Percentiles rank a stretch among this genome's conserved stretches.
Evolutionary conservation across 345 rosid genomes (phyloP).

Genomic region (Theobroma cacao): DNA sequence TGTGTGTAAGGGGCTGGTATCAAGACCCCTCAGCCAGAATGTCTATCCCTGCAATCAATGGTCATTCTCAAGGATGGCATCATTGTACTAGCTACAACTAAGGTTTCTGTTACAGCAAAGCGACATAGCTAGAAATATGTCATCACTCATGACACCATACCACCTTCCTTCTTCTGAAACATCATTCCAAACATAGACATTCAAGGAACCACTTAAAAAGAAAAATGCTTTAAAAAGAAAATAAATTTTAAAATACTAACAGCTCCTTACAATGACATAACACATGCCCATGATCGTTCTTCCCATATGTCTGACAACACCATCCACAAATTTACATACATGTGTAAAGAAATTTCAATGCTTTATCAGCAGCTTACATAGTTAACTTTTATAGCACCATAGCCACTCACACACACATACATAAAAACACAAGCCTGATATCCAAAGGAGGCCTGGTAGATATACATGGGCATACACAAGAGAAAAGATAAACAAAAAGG

Average conservation of each 20-base stretch:
- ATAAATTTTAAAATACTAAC: background rate
- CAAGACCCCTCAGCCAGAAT: conserved; percentile 8
- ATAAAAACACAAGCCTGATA: background rate
- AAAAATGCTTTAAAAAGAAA: background rate
- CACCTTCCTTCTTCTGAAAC: background rate
- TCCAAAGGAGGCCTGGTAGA: background rate
- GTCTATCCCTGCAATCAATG: background rate
- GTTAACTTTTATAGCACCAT: background rate
- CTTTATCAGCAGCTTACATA: background rate
- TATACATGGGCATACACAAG: background rate
- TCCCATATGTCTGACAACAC: background rate
- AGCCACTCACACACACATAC: background rate
- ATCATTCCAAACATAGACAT: background rate
- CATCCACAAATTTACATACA: background rate
- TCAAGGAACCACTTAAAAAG: background rate
- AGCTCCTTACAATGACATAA: no score
- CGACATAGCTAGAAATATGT: background rate
- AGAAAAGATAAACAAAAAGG: background rate
- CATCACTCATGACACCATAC: no score
- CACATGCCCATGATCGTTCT: no score
- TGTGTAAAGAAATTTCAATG: background rate
- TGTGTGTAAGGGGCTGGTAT: background rate
- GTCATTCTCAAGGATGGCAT: background rate
- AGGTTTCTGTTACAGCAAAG: background rate
- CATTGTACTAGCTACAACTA: background rate